These are phyloP conservation scores for Chrysophaeum taylorii DNA, from an alignment of 352 stramenopile species.

Conservation along the genomic window DNA sequence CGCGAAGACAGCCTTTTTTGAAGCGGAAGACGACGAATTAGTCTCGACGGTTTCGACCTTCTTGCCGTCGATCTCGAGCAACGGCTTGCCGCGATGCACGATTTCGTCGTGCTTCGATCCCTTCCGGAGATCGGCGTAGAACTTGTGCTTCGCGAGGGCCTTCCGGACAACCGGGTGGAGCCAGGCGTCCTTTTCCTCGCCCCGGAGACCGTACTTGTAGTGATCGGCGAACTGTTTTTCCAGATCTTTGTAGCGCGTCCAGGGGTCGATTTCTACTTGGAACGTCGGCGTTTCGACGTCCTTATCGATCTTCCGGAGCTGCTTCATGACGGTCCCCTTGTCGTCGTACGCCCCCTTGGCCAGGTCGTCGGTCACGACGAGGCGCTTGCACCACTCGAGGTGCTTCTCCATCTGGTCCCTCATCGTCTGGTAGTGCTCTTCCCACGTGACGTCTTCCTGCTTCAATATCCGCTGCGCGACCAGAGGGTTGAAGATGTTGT, in stretches of 20 bases:
- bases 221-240: not conserved
- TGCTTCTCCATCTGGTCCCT: not conserved
- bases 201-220: not conserved
- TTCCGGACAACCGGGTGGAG: not conserved
- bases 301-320: not conserved
- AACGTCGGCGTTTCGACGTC: not conserved
- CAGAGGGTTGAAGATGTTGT: not conserved
- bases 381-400: not conserved
- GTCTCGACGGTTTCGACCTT: not conserved
- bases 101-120: not conserved
- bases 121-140: not conserved
- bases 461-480: not conserved
- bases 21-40: not conserved
- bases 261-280: not conserved
- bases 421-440: not conserved
- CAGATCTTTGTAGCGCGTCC: not conserved
- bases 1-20: not conserved
- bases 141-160: not conserved
- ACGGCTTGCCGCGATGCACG: not conserved
- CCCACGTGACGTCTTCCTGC: not conserved
- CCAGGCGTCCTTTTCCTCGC: not conserved
- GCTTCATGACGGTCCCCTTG: not conserved
- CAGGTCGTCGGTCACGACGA: not conserved
- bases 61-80: not conserved
- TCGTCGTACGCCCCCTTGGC: not conserved